Percentiles rank a stretch among this genome's conserved stretches.
These are phyloP conservation scores for Aspergillus sojae DNA, from an alignment of 2,329 filamentous ascomycete genomes.

Conservation along the genomic window DNA sequence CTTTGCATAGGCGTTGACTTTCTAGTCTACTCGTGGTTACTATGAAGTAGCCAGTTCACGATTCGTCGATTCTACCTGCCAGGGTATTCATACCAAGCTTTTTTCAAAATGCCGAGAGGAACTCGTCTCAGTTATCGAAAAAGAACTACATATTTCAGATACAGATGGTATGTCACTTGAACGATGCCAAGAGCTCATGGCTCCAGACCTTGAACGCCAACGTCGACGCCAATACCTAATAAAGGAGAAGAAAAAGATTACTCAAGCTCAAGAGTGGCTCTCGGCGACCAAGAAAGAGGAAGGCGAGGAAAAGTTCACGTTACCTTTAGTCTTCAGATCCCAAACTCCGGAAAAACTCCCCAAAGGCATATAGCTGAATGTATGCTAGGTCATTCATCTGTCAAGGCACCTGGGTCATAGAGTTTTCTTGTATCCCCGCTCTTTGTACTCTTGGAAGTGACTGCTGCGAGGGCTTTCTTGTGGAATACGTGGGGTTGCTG, in stretches of 20 bases:
- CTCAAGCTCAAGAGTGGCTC: constrained; percentile 38
- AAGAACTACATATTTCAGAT: constrained; percentile 31
- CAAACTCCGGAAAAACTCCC: background rate
- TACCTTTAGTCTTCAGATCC: background rate
- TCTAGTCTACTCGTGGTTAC: constrained; percentile 39
- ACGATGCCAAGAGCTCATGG: constrained; percentile 40
- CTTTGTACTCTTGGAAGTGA: background rate
- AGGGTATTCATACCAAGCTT: constrained; percentile 39
- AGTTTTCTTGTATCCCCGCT: background rate
- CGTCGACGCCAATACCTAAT: constrained; percentile 31
- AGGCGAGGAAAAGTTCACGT: constrained; percentile 6
- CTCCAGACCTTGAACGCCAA: constrained; percentile 40
- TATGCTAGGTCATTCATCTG: background rate
- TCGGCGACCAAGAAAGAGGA: constrained; percentile 19
- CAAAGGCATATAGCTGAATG: background rate
- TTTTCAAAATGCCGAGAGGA: constrained; percentile 39
- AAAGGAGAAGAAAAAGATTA: constrained; percentile 38
- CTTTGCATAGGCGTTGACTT: constrained; percentile 12
- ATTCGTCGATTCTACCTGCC: constrained; percentile 43
- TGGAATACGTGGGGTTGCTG: background rate
- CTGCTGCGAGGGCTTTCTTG: background rate
- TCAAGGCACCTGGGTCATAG: background rate
- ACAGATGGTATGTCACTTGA: constrained; percentile 35
- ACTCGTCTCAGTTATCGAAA: constrained; percentile 33
- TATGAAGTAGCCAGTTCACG: constrained; percentile 44